Base-by-base conservation (phyloP, 2,329 filamentous ascomycete species). In the Fusarium mundagurra region DNA sequence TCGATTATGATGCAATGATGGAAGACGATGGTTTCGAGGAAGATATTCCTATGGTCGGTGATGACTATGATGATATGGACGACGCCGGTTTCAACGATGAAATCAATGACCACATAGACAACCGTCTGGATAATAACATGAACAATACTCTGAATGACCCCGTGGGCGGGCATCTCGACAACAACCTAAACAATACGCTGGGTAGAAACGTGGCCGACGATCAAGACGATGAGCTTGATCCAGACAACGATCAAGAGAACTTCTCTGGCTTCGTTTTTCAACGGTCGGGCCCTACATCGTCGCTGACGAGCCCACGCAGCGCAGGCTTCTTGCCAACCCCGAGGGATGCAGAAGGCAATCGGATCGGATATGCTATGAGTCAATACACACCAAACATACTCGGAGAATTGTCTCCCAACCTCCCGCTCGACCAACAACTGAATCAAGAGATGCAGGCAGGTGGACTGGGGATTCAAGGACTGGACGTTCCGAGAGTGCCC, bases 1-100 rank as follows among this genome's bases (percentile, higher is more conserved):
- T 90, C 73, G 89, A 91, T 78, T 91, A 91, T 73, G 88, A 91
- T 63, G 88, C 87, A 18, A 90, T 91, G 86, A 89, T 91, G 84
- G 89, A 91, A 34, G 90, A 92, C 58, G 91, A 89, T 73, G 90
- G 88, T 0, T 83, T 91, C 6, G 92, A 93, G 72, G 92, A 93
- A 79, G 81, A 81, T 24, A 76, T 76, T 59, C 76, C 69, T 50
- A 78, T 79, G 67, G 74, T 76, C 20, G 77, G 82, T 18, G 78
- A 81, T 27, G 78, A 79, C 17, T 76, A 79, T 29, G 79, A 81
- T n/a, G 79, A 79, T 18, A 74, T 80, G 47, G 73, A 73, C 44
- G 50, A 69, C n/a, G 64, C 79, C 31, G 67, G 79, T 39, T 77
- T 78, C 14, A 80, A 67, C 39, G 53, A 74, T n/a, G 70, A 79